Base-by-base conservation (phyloP, 495 filamentous ascomycete genomes). In the Trichoderma asperelloides region DNA sequence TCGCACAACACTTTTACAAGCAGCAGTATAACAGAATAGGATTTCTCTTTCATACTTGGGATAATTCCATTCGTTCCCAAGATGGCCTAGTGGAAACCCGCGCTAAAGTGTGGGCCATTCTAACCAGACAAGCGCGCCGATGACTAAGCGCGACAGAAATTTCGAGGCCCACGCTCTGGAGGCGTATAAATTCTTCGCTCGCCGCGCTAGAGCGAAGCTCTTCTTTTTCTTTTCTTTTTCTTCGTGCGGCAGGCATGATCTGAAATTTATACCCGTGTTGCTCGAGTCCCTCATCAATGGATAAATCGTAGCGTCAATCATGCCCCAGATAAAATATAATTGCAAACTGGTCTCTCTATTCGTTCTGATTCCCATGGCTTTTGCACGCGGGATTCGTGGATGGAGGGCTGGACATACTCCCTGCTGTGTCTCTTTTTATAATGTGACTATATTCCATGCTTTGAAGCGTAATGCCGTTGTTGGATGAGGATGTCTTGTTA, bases 281-380 rank as follows among this genome's bases (percentile, higher is more conserved):
- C 79, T 79, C 74, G 71, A 68, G 70, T 77, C 74, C 79, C 73
- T 70, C 69, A 65, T 71, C 63, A 75, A 79, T 77, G 77, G 77
- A 69, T 68, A 64, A 65, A 57, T 71, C 68, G 71, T 69, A 75
- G 80, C 76, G 79, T 81, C 79, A 80, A 75, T 78, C 71, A 75
- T 78, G 76, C 75, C 75, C 70, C 74, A 82, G 80, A 82, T 63
- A 13, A 70, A 80, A 72, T 68, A 79, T 69, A 76, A 81, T 82
- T 81, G 79, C 79, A 80, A 67, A 72, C 78, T 69, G 74, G 74
- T 73, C 62, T 75, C 74, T 70, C 67, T 25, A 55, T 55, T 55
- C 49, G 49, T 55, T 55, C 49, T 55, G 49, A 23, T 55, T 55
- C 49, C 21, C 49, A 55, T 55, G 49, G 49, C 18, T 25, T 67